Percentiles rank a stretch among this genome's conserved stretches.
phyloP scores from a whole-genome alignment of 768 basidiomycete species.

The Xerocomellus dryophilus region DNA sequence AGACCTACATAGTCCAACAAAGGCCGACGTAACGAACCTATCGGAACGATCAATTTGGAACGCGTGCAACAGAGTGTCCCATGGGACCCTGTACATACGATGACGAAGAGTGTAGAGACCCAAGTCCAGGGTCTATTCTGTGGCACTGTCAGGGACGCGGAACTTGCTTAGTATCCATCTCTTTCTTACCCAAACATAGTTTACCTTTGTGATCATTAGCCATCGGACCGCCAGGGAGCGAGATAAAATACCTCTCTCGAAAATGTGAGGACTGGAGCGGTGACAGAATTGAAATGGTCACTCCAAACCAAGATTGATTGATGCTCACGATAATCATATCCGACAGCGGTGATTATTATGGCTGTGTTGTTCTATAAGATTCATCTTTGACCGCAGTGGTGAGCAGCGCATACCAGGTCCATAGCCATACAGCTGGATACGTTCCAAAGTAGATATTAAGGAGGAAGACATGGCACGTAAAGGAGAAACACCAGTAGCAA shows the following conservation, averaged over 20 bases:
- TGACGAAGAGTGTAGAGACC: conserved; percentile 12
- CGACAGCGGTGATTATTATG: neutral
- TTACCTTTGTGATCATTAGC: neutral
- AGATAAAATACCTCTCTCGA: conserved; percentile 2
- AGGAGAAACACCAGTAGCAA: too few species aligned
- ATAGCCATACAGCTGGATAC: neutral
- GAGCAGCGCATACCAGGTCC: neutral
- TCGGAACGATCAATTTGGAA: neutral
- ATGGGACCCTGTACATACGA: conserved; percentile 1
- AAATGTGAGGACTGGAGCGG: conserved; percentile 10
- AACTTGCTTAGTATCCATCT: neutral
- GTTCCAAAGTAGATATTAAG: neutral
- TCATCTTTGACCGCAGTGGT: neutral
- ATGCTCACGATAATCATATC: conserved; percentile 10
- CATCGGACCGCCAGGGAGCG: too few species aligned
- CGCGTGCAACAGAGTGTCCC: too few species aligned
- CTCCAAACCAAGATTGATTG: neutral
- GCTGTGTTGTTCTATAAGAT: neutral
- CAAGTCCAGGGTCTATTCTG: conserved; percentile 3
- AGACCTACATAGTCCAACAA: conserved; percentile 5
- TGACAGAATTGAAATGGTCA: neutral
- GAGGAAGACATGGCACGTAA: neutral
- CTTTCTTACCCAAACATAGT: conserved; percentile 10
- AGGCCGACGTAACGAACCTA: conserved; percentile 15
- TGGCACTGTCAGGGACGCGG: neutral